Conservation (phyloP, 2,329 filamentous ascomycete genomes). For the Beauveria scarabaeidicola region DNA sequence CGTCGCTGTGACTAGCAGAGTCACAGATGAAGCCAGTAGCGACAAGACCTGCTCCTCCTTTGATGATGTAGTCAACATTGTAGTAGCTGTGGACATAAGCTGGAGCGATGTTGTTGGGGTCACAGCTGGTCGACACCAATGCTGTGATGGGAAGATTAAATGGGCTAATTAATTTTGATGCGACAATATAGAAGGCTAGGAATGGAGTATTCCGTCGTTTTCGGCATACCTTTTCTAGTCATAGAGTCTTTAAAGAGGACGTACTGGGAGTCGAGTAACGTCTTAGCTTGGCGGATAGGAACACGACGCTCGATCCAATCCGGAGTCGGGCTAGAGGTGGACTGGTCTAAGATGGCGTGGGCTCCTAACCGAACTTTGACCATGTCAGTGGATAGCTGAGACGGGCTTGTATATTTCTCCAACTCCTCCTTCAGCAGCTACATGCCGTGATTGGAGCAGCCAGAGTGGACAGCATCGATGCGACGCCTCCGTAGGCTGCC, state of each 20-base stretch:
- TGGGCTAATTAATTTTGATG: slow-evolving; percentile 13
- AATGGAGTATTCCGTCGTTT: slow-evolving; percentile 13
- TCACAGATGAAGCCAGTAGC: slow-evolving; percentile 9
- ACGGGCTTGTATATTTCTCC: slow-evolving; percentile 17
- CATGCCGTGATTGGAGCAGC: slow-evolving; percentile 18
- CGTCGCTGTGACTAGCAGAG: slow-evolving; percentile 8
- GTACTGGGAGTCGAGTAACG: background rate
- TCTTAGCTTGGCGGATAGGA: background rate
- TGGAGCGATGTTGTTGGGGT: slow-evolving; percentile 7
- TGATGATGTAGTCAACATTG: slow-evolving; percentile 9
- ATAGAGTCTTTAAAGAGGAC: background rate
- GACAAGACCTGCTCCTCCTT: slow-evolving; percentile 3
- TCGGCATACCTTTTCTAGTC: background rate
- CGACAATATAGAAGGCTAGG: slow-evolving; percentile 9
- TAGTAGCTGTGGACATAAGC: slow-evolving; percentile 8
- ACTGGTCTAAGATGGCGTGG: slow-evolving; percentile 2
- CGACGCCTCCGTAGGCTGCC: slow-evolving; percentile 18
- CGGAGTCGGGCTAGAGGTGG: background rate
- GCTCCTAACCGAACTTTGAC: slow-evolving; percentile 17
- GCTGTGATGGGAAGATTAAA: slow-evolving; percentile 10
- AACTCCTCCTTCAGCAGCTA: slow-evolving; percentile 17
- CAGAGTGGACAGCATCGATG: slow-evolving; percentile 17
- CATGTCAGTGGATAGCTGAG: slow-evolving; percentile 14
- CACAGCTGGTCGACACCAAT: background rate
- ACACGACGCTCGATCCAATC: background rate